Conservation (phyloP, 805 yeast species). For the Zygosaccharomyces kombuchaensis region DNA sequence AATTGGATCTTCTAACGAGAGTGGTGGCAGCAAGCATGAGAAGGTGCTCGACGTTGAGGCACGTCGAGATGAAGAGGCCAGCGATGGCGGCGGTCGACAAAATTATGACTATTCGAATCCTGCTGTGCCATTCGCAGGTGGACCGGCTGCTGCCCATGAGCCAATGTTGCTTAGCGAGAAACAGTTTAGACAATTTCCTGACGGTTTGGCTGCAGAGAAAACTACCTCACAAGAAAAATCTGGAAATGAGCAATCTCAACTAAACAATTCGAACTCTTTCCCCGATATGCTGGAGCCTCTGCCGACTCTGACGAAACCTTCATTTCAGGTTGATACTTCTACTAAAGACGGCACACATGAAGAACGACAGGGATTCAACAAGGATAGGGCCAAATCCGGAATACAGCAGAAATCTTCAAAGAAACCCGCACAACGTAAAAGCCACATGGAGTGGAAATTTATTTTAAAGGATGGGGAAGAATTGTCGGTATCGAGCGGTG, state of each 20-base stretch:
- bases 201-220: not conserved
- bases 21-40: not conserved
- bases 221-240: not conserved
- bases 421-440: not conserved
- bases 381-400: not conserved
- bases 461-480: conserved; percentile 45
- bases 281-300: not conserved
- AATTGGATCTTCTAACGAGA: not conserved
- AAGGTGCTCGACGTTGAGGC: not conserved
- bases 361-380: not conserved
- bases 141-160: not conserved
- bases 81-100: not conserved
- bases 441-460: conserved; percentile 59
- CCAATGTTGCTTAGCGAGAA: not conserved
- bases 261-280: not conserved
- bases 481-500: conserved; percentile 46
- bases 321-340: not conserved
- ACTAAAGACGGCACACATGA: not conserved
- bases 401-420: not conserved
- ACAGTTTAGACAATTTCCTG: not conserved
- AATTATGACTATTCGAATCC: not conserved
- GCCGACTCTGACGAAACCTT: not conserved
- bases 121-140: not conserved
- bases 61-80: not conserved
- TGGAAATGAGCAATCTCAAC: not conserved